Percentiles rank a stretch among this genome's conserved stretches.
These are phyloP conservation scores for Bipolaris gigantea DNA, from an alignment of 2,329 filamentous ascomycete species.

Conservation along the genomic window DNA sequence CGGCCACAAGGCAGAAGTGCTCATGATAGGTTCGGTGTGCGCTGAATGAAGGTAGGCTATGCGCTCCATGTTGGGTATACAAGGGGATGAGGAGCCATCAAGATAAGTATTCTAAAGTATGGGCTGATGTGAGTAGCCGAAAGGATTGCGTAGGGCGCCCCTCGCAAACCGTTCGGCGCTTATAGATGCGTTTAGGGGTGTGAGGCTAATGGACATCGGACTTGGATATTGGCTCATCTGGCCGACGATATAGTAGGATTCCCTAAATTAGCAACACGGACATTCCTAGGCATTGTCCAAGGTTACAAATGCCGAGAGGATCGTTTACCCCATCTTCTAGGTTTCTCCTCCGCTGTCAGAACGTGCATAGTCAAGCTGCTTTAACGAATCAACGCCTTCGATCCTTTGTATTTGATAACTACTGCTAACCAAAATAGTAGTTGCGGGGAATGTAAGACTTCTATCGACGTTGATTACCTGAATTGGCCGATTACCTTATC, in stretches of 20 bases:
- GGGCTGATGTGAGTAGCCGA: not conserved
- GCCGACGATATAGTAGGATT: not conserved
- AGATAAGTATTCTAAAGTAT: not conserved
- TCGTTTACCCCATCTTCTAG: not conserved
- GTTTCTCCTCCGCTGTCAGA: not conserved
- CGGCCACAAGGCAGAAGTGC: not conserved
- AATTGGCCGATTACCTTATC: not conserved
- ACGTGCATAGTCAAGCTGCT: not conserved
- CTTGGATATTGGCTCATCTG: not conserved
- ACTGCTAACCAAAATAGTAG: not conserved
- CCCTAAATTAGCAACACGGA: not conserved
- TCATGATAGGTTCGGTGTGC: not conserved
- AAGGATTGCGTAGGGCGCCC: not conserved
- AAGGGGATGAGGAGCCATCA: not conserved
- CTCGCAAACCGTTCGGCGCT: not conserved
- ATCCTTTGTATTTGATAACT: not conserved
- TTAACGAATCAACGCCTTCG: not conserved
- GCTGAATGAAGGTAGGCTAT: not conserved
- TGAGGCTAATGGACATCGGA: not conserved
- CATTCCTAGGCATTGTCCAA: too few species aligned
- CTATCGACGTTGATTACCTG: not conserved
- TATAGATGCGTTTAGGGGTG: not conserved
- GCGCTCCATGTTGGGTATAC: not conserved
- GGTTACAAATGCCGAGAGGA: too few species aligned
- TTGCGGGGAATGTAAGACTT: too few species aligned